Base-by-base conservation (phyloP, 495 filamentous ascomycete genomes). In the Chaetomium fimeti region DNA sequence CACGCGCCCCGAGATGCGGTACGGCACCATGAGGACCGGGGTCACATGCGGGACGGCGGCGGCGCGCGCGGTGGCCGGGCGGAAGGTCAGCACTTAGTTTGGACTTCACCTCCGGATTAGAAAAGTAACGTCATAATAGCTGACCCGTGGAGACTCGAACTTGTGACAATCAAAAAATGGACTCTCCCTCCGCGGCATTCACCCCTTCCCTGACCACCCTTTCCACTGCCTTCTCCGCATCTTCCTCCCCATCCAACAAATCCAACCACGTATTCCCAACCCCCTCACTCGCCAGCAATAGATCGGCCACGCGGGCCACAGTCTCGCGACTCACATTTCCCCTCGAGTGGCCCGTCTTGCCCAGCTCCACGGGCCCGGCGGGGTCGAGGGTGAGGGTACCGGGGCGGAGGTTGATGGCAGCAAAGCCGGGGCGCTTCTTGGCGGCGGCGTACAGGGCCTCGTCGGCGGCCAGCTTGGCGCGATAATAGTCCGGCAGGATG, bases 391-490 rank as follows among this genome's bases (percentile, higher is more conserved):
- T 88, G 77, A 96, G 72, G 5, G 63, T 59, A 0, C 89, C 90
- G 0, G 91, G 91, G 12, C 91, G 82, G 45, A 96, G 74, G 62
- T 81, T 80, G 63, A 93, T 90, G 38, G 83, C 87, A 64, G 84
- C 82, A 74, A 90, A 86, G 48, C 63, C 47, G 13, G 66, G 62
- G 12, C 78, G 69, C 61, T 71, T 67, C 65, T 80, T 78, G 42
- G 80, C 68, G 8, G 82, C 77, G 9, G 83, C 81, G 61, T 87
- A 88, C 64, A 93, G 77, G 49, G 81, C 85, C 74, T 91, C 85
- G 72, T 96, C 91, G 1, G 89, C 89, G 15, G 85, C 86, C 4
- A 89, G 70, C 74, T 93, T 94, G 55, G 91, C 91, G 58, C 87
- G 78, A 69, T 84, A 87, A 74, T 94, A 94, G 2, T 75, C 78